Base-by-base conservation (phyloP, 2,329 filamentous ascomycete genomes). In the Lecanicillium sp. region DNA sequence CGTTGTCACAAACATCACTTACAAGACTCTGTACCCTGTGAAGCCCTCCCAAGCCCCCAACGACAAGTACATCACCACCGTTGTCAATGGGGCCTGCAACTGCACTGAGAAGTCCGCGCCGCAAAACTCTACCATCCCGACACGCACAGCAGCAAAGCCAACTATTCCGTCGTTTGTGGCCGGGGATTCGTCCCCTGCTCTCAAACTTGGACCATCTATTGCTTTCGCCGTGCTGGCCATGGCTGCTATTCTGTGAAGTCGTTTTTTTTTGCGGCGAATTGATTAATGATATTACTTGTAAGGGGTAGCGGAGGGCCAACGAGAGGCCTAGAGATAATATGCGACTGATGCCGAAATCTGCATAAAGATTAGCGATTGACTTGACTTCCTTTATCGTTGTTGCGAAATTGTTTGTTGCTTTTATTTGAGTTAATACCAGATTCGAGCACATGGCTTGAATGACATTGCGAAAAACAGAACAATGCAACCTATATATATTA, bases 191-290 rank as follows among this genome's bases (percentile, higher is more conserved):
- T 25, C 38, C 19, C 27, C 32, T 16, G 38, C 32, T 2, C 27
- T 33, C 14, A 40, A 36, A 29, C 20, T 28, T 28, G 35, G 33
- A 3, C 36, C 38, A 15, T 16, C 35, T 9, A 19, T 40, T n/a
- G 18, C 31, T 12, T 32, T 29, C 16, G 35, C 38, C 38, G 32
- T 40, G 38, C 33, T 40, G 38, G 38, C 29, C 38, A 40, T 40
- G 38, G 33, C 27, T 33, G 19, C 36, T 29, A 28, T 40, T 35
- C 29, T 40, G 38, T 40, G 19, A 35, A 32, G 33, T 17, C 16
- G 20, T 37, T 12, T 18, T 36, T 36, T 36, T 27, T 29, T 37
- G 22, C 11, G n/a, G n/a, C n/a, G n/a, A n/a, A n/a, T n/a, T n/a
- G n/a, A n/a, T n/a, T n/a, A 25, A 25, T 11, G 22, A 25, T 25